These are phyloP conservation scores for Penicillium digitatum DNA, from an alignment of 2,329 filamentous ascomycete genomes.

Conservation along the genomic window DNA sequence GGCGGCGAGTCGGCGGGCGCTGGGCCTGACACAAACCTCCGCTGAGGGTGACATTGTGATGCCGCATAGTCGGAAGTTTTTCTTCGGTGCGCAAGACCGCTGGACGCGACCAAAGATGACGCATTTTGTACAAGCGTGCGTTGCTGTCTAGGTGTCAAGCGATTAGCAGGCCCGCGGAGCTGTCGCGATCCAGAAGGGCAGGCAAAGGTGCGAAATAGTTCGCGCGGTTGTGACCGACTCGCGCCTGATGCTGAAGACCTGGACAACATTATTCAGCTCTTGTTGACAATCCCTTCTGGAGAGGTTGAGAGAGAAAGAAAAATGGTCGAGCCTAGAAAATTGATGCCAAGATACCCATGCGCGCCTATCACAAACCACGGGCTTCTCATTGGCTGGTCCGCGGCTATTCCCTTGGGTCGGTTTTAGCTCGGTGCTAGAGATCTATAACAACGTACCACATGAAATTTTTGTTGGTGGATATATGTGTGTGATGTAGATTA, in stretches of 20 bases:
- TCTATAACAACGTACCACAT: no score
- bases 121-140: conserved; percentile 11
- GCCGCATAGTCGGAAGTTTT: not conserved
- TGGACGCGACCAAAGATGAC: not conserved
- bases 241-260: conserved; percentile 30
- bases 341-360: conserved; percentile 24
- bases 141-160: conserved; percentile 17
- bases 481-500: not conserved
- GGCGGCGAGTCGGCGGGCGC: conserved; percentile 15
- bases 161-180: conserved; percentile 25
- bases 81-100: not conserved
- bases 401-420: not conserved
- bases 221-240: conserved; percentile 27
- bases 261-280: conserved; percentile 34
- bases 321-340: conserved; percentile 25
- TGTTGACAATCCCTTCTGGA: conserved; percentile 1
- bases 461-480: not conserved
- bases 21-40: conserved; percentile 25
- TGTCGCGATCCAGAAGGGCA: conserved; percentile 23
- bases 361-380: conserved; percentile 24
- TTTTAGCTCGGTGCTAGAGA: not conserved
- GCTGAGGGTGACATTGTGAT: conserved; percentile 12
- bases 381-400: conserved; percentile 27
- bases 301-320: conserved; percentile 14
- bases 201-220: conserved; percentile 24